Evolutionary conservation across 805 yeast genomes (phyloP).

Genomic region (Candida lessepsii): DNA sequence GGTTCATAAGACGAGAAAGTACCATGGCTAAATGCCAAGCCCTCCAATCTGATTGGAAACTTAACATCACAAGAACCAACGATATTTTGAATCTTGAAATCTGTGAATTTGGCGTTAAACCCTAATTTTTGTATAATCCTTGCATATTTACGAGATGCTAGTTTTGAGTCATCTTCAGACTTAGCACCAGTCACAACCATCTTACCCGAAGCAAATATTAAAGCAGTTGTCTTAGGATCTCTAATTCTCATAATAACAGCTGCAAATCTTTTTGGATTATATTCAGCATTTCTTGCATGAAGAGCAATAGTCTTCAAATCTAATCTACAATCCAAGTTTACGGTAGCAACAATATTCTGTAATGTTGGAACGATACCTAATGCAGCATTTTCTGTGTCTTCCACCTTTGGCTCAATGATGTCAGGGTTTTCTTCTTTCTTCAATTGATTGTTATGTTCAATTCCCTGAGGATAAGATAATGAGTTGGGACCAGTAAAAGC

Average conservation of each 20-base stretch:
- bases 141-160: slow-evolving; percentile 96
- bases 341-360: slow-evolving; percentile 97
- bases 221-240: slow-evolving; percentile 97
- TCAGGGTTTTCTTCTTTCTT: slow-evolving; percentile 18
- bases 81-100: slow-evolving; percentile 95
- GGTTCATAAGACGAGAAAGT: slow-evolving; percentile 99
- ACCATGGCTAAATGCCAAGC: slow-evolving; percentile 96
- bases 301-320: slow-evolving; percentile 96
- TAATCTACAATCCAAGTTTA: slow-evolving; percentile 90
- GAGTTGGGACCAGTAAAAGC: slow-evolving; percentile 69
- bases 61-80: slow-evolving; percentile 99
- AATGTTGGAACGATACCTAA: slow-evolving; percentile 96
- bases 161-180: slow-evolving; percentile 96
- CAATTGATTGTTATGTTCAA: slow-evolving; percentile 20
- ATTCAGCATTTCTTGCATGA: slow-evolving; percentile 98
- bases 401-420: slow-evolving; percentile 39
- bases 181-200: slow-evolving; percentile 99
- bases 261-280: slow-evolving; percentile 97
- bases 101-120: slow-evolving; percentile 95
- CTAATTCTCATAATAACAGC: slow-evolving; percentile 99
- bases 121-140: slow-evolving; percentile 97
- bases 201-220: slow-evolving; percentile 97
- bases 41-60: slow-evolving; percentile 95
- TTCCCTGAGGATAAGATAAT: slow-evolving; percentile 59
- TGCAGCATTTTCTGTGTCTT: slow-evolving; percentile 67